Evolutionary conservation across 495 filamentous ascomycete genomes (phyloP), one percentile per base, ranked within the genome.

Genomic region (Sporormia fimetaria): DNA sequence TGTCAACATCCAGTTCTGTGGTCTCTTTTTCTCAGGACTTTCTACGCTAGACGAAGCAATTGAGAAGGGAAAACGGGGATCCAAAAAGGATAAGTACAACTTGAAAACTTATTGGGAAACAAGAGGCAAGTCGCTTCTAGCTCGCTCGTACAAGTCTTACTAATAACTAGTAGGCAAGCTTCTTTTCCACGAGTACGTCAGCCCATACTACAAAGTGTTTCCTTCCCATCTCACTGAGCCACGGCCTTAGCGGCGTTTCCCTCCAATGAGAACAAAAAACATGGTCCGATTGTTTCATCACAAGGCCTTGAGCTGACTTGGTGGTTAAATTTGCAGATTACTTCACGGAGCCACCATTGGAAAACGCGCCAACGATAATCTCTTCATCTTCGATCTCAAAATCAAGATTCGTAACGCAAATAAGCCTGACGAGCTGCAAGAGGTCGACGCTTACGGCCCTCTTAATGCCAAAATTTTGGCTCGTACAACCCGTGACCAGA

Each of bases 21-120:
- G 6, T 7, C 6, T 6, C 7, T 33, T 33, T 15, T 33, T 33
- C 30, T n/a, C n/a, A n/a, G 6, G 14, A 7, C 6, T 6, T 7
- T 7, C 6, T 15, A 8, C 30, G 14, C 14, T 33, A 15, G 14
- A 33, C 7, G 30, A 33, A 15, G 30, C 16, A 15, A 15, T 33
- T 15, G 14, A 33, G 6, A 33, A 15, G 6, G 30, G 30, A 15
- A 33, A 33, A 15, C 6, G 14, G 6, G 30, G 9, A 33, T 15
- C 30, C 6, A 33, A 33, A 15, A 15, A 33, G 30, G 30, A 33
- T 8, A 33, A 33, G 30, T 33, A 33, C 30, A 33, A 15, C 14
- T 10, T 33, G 14, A 33, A 33, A 10, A 10, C 6, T 7, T 33
- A 33, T 15, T 33, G 30, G 30, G 16, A 33, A 6, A 33, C 10